phyloP scores from a whole-genome alignment of 805 yeast genomes.

The Candida chauliodis region DNA sequence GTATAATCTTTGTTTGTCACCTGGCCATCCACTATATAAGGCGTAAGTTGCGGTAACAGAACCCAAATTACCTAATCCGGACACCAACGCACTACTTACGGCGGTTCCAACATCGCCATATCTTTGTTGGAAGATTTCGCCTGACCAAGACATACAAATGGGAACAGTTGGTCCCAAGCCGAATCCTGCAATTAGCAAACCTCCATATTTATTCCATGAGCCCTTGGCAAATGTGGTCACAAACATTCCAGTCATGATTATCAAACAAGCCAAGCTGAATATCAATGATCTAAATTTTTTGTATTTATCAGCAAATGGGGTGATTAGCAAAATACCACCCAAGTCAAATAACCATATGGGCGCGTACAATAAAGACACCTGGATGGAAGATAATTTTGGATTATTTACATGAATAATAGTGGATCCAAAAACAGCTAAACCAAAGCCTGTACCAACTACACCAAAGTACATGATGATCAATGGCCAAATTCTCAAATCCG shows the following conservation, averaged over 20 bases:
- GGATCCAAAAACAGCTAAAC: constrained; percentile 81
- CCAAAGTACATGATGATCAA: constrained; percentile 86
- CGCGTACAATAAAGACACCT: constrained; percentile 73
- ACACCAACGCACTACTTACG: constrained; percentile 75
- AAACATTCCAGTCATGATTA: constrained; percentile 71
- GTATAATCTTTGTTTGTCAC: constrained; percentile 58
- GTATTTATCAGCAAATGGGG: constrained; percentile 76
- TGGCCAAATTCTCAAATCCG: constrained; percentile 75
- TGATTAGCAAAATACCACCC: constrained; percentile 66
- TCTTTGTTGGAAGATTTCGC: constrained; percentile 65
- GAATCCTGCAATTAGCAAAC: constrained; percentile 75
- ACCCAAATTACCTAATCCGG: constrained; percentile 85
- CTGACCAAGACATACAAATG: constrained; percentile 77
- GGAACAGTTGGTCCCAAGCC: constrained; percentile 93
- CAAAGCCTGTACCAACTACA: constrained; percentile 88
- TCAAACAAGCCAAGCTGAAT: constrained; percentile 57
- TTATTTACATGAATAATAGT: constrained; percentile 66
- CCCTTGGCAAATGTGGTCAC: constrained; percentile 74
- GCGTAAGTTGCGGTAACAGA: constrained; percentile 86
- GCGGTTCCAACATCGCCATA: constrained; percentile 87
- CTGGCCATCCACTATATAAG: constrained; percentile 83
- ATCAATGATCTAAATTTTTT: constrained; percentile 56
- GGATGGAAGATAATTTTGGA: constrained; percentile 59
- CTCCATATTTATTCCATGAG: constrained; percentile 76
- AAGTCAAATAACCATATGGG: constrained; percentile 90